Percentiles rank a stretch among this genome's conserved stretches.
These are phyloP conservation scores for Cornus controversa DNA, from an alignment of 148 eudicot genomes.

Conservation along the genomic window DNA sequence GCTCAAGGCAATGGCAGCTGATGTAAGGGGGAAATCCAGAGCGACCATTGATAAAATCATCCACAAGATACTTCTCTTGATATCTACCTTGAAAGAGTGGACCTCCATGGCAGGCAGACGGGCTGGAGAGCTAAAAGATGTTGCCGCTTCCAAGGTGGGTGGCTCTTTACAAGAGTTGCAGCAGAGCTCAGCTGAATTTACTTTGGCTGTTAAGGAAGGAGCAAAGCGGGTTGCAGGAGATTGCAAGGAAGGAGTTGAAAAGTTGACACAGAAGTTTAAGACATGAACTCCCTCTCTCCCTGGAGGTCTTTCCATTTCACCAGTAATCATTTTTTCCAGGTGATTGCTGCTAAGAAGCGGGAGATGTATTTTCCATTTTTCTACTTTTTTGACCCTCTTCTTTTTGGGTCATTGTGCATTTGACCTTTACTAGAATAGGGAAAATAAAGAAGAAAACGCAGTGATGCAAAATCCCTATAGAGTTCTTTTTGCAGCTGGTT, in stretches of 20 bases:
- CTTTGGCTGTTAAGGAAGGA: constrained; percentile 60
- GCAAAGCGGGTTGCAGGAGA: constrained; percentile 72
- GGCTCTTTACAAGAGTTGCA: constrained; percentile 54
- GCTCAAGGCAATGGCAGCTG: constrained; percentile 63
- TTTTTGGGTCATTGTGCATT: constrained; percentile 1
- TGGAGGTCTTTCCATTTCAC: not conserved
- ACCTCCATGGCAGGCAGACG: constrained; percentile 26
- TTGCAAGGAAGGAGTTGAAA: constrained; percentile 78
- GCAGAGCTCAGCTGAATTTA: constrained; percentile 43
- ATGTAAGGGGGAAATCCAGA: constrained; percentile 61
- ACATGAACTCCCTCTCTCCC: constrained; percentile 22
- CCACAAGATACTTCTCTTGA: constrained; percentile 41
- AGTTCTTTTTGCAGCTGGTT: not conserved
- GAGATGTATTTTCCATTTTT: not conserved
- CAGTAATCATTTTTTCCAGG: not conserved
- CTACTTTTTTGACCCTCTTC: not conserved
- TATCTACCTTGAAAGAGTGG: constrained; percentile 56
- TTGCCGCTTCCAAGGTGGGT: constrained; percentile 35
- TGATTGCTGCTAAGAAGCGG: not conserved
- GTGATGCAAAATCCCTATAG: not conserved
- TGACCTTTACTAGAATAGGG: not conserved
- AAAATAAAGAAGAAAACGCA: not conserved
- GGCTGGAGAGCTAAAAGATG: constrained; percentile 48
- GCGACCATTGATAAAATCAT: constrained; percentile 53
- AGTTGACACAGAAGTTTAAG: constrained; percentile 83